Conservation (phyloP, 2,329 filamentous ascomycete species). For the Dothistroma septosporum region DNA sequence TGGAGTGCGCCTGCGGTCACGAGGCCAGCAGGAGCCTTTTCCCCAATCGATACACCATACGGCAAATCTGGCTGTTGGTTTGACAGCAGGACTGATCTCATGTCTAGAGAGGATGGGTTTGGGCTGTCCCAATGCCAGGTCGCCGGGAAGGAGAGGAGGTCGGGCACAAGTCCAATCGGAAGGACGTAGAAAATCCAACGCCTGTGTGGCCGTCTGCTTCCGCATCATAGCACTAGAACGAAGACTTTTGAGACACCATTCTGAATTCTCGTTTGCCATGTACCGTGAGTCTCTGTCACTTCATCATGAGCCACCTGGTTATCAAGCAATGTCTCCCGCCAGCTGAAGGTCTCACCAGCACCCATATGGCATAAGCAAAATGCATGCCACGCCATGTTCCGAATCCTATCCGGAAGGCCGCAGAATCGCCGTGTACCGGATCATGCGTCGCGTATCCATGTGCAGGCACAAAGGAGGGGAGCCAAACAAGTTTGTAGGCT, state of each 20-base stretch:
- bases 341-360: background rate
- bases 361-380: background rate
- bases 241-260: background rate
- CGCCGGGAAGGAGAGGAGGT: background rate
- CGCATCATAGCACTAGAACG: background rate
- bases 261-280: background rate
- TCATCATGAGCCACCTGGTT: background rate
- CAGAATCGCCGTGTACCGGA: background rate
- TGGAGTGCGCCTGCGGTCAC: background rate
- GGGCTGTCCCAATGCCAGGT: background rate
- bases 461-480: slow-evolving; percentile 1
- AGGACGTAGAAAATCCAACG: background rate
- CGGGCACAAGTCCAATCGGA: background rate
- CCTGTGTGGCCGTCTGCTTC: background rate
- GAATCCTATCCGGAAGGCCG: background rate
- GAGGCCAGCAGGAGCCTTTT: background rate
- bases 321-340: too few relatives aligned
- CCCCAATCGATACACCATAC: background rate
- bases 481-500: background rate
- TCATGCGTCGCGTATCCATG: background rate
- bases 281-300: background rate
- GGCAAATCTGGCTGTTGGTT: background rate
- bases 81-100: background rate
- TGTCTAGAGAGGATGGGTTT: background rate
- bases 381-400: background rate